Conservation (phyloP, 192 early-diverging fungal species). For the Kappamyces sp. region DNA sequence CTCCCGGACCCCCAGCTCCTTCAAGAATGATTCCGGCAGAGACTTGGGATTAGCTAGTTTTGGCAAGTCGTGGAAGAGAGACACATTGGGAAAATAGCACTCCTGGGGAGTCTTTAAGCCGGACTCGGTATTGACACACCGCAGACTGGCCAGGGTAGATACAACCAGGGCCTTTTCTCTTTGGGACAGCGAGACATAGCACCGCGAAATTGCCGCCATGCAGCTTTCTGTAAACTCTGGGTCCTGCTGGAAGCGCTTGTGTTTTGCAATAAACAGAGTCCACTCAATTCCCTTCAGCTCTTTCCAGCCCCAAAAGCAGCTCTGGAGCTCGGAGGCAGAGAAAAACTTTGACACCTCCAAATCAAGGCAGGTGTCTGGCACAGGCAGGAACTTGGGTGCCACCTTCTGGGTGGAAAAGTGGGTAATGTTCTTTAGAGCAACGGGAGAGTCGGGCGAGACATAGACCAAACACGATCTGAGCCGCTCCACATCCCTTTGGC, state of each 20-base stretch:
- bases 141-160: constrained; percentile 25
- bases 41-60: constrained; percentile 43
- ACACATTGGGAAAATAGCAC: constrained; percentile 72
- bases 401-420: constrained; percentile 64
- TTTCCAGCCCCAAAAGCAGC: constrained; percentile 35
- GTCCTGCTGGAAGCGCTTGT: constrained; percentile 40
- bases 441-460: neutral
- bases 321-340: constrained; percentile 47
- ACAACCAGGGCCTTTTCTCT: constrained; percentile 23
- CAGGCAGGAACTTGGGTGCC: constrained; percentile 52
- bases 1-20: constrained; percentile 72
- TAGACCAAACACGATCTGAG: constrained; percentile 18
- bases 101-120: constrained; percentile 64
- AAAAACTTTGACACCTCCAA: constrained; percentile 61
- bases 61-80: constrained; percentile 78
- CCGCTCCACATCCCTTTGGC: constrained; percentile 2
- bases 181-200: constrained; percentile 24
- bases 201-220: constrained; percentile 45
- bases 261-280: constrained; percentile 45
- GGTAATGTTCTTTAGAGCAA: constrained; percentile 42
- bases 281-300: constrained; percentile 54
- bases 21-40: constrained; percentile 52
- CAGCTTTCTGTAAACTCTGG: constrained; percentile 64
- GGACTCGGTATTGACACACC: constrained; percentile 64
- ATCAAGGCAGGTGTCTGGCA: constrained; percentile 57